A percentile compares a stretch with the other conserved stretches of the same genome.
phyloP scores from a whole-genome alignment of 2,329 filamentous ascomycete genomes.

The Neopestalotiopsis sp. region DNA sequence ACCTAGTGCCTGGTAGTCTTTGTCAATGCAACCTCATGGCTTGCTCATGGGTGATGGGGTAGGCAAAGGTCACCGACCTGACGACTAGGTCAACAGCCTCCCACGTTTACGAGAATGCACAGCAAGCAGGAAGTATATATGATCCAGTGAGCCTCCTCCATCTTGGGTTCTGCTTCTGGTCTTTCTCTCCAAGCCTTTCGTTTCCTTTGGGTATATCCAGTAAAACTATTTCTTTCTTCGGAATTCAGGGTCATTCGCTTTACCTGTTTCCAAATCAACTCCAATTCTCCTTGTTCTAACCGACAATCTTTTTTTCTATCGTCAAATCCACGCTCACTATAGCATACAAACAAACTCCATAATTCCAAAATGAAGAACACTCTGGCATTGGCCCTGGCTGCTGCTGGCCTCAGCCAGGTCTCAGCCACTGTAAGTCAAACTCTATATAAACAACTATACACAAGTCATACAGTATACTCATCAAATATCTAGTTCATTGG shows the following conservation, averaged over 20 bases:
- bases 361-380: conserved; percentile 55
- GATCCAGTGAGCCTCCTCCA: conserved; percentile 16
- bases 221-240: conserved; percentile 38
- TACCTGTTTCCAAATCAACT: conserved; percentile 44
- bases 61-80: not conserved
- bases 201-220: conserved; percentile 32
- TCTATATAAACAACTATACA: not conserved
- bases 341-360: not conserved
- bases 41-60: too few relatives aligned
- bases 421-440: conserved; percentile 48
- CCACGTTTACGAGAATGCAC: conserved; percentile 24
- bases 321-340: not conserved
- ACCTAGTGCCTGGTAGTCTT: conserved; percentile 21
- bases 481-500: conserved; percentile 25
- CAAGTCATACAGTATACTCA: not conserved
- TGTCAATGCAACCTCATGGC: conserved; percentile 17
- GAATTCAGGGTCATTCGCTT: conserved; percentile 62
- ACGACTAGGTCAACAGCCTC: conserved; percentile 22
- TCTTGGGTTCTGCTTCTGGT: not conserved
- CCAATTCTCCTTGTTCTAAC: conserved; percentile 33
- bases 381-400: conserved; percentile 53
- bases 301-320: conserved; percentile 26
- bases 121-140: conserved; percentile 32
- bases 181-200: conserved; percentile 28
- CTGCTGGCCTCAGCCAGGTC: conserved; percentile 55